Percentiles rank a stretch among this genome's conserved stretches.
These are phyloP conservation scores for Pichia sp. DNA, from an alignment of 1,139 yeast genomes.

Conservation along the genomic window DNA sequence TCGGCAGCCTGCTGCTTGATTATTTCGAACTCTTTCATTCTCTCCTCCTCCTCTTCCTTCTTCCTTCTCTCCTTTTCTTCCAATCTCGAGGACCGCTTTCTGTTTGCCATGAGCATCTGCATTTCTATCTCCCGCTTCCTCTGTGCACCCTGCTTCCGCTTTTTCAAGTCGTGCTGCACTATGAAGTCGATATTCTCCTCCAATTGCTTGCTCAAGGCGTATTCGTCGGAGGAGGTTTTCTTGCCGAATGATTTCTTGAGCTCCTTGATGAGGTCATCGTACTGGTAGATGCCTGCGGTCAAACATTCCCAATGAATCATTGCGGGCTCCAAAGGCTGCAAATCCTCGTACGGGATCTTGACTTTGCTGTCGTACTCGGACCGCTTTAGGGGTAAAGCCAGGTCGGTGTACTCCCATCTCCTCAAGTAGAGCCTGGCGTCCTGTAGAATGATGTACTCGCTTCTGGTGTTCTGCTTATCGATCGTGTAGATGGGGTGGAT, in stretches of 20 bases:
- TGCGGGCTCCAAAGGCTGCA: conserved; percentile 32
- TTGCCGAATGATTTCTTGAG: conserved; percentile 31
- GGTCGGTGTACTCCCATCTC: conserved; percentile 33
- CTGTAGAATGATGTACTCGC: conserved; percentile 42
- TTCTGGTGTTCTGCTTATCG: conserved; percentile 20
- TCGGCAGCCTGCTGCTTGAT: conserved; percentile 33
- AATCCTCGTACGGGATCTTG: conserved; percentile 28
- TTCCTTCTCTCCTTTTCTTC: conserved; percentile 51
- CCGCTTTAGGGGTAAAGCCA: conserved; percentile 43
- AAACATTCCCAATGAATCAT: conserved; percentile 44
- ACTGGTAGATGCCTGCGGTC: conserved; percentile 33
- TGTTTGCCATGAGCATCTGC: conserved; percentile 48
- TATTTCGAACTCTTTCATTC: conserved; percentile 39
- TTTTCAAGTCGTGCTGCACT: conserved; percentile 37
- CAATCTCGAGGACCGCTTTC: conserved; percentile 48
- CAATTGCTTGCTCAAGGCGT: conserved; percentile 21
- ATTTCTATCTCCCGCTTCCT: conserved; percentile 50
- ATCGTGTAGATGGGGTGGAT: conserved; percentile 21
- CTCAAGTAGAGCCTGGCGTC: conserved; percentile 46
- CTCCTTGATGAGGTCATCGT: conserved; percentile 28
- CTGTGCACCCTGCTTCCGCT: conserved; percentile 43
- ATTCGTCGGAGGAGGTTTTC: conserved; percentile 24
- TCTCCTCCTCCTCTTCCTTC: conserved; percentile 41
- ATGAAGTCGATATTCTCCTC: conserved; percentile 27
- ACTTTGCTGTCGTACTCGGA: conserved; percentile 34